Base-by-base conservation (phyloP, 345 rosid genomes). In the Pelargonium nanum region DNA sequence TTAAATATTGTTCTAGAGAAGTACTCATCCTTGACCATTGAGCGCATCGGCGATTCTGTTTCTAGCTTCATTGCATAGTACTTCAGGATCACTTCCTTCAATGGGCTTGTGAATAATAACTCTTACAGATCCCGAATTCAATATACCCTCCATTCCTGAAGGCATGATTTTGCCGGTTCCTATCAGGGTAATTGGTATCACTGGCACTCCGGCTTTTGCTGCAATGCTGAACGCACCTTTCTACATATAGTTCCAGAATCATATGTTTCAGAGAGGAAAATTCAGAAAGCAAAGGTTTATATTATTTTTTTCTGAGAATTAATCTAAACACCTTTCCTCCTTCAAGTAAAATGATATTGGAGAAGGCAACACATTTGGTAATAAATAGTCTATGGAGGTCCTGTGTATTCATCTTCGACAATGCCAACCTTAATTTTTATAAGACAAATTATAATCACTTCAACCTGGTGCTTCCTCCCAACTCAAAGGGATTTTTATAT, bases 151-250 rank as follows among this genome's bases (percentile, higher is more conserved):
- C 64, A 72, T 75, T 63, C 99, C 96, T 0, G 84, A 32, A n/a
- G 96, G 99, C 99, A 89, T 89, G 72, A 89, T 85, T 64, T 77
- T 65, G n/a, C 99, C 97, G 26, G 99, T 87, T 70, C 97, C 99
- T 62, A 84, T 72, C 32, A 89, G 68, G 52, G 97, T 85, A 59
- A 93, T 79, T 4, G 97, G 99, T 23, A 93, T 78, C 5, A 89
- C 87, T 4, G 92, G 92, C 21, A 78, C 99, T 66, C 83, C 74
- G 0, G 87, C 82, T 83, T 89, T 93, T 19, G 82, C 78, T 13
- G 99, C 99, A 50, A 93, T 65, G 21, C 85, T 80, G 79, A 93
- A 93, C 57, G 99, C 99, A 13, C 99, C 99, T 83, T 83, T 93
- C 99, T 89, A 73, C 67, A 74, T 16, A 67, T 57, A 57, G 62